Percentiles rank a stretch among this genome's conserved stretches.
These are phyloP conservation scores for Rossbeevera mucosa DNA, from an alignment of 768 basidiomycete genomes.

Conservation along the genomic window DNA sequence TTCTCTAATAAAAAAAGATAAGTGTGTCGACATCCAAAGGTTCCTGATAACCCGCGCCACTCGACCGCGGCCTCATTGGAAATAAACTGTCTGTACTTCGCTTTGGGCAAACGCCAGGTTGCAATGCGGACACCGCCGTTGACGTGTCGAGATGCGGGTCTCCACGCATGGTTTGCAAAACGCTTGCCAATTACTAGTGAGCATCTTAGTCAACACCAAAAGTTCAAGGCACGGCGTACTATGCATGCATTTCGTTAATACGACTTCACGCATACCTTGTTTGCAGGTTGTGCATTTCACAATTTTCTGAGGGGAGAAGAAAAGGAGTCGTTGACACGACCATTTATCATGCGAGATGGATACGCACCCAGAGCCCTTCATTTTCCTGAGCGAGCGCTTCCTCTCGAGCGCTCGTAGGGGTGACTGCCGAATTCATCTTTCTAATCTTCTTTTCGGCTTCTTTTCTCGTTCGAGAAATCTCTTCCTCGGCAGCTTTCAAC, in stretches of 20 bases:
- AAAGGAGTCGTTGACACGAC: not conserved
- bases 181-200: slow-evolving; percentile 39
- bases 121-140: slow-evolving; percentile 93
- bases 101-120: slow-evolving; percentile 74
- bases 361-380: slow-evolving; percentile 57
- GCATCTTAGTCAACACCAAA: not conserved
- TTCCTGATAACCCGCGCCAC: not conserved
- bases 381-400: slow-evolving; percentile 44
- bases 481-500: slow-evolving; percentile 39
- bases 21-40: not conserved
- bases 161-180: slow-evolving; percentile 87
- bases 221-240: slow-evolving; percentile 47
- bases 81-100: slow-evolving; percentile 69
- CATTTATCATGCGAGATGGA: not conserved
- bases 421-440: slow-evolving; percentile 32
- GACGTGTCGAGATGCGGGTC: slow-evolving; percentile 79
- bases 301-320: slow-evolving; percentile 47
- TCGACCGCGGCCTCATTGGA: slow-evolving; percentile 38
- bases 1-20: not conserved
- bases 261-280: slow-evolving; percentile 67
- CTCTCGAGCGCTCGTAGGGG: slow-evolving; percentile 29
- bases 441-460: slow-evolving; percentile 53
- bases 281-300: slow-evolving; percentile 89
- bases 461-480: slow-evolving; percentile 41
- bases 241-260: slow-evolving; percentile 88